These are phyloP conservation scores for barley (Hordeum vulgare) DNA, from an alignment of 176 grass and related monocot genomes.

Conservation along the genomic window MorexV3_pseudomolecules_assembly NC_058523.1:60752775-60753274, in stretches of 20 bases:
- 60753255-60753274: not conserved
- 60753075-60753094: not conserved
- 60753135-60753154: not conserved
- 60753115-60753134: not conserved
- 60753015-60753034: not conserved
- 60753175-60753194: not conserved
- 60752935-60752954: not conserved
- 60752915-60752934: not conserved
- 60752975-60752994: not conserved
- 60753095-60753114: not conserved
- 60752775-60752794: not conserved
- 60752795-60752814: not conserved
- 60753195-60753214: not conserved
- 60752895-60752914: not conserved
- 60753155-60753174: not conserved
- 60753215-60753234: not conserved
- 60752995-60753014: not conserved
- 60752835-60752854: not conserved
- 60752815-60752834: not conserved
- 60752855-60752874: not conserved
- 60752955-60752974: not conserved
- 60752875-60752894: not conserved
- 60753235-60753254: not conserved
- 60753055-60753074: not conserved
- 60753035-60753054: not conserved